phyloP scores from a whole-genome alignment of 148 eudicot species.

The Chenopodium formosanum region DNA sequence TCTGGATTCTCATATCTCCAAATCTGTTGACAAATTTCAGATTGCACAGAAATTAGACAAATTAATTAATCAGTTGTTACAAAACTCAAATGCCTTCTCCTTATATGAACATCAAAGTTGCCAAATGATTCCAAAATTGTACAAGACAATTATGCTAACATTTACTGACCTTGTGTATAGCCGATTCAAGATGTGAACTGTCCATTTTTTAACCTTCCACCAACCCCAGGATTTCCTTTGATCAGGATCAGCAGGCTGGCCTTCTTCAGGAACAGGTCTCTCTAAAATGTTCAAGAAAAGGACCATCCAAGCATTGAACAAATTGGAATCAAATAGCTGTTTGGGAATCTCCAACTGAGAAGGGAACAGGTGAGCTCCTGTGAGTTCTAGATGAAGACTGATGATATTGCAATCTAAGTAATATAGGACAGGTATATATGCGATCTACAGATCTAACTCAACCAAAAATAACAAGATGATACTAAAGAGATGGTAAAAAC shows the following conservation, averaged over 20 bases:
- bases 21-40: slow-evolving; percentile 46
- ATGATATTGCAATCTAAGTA: neutral
- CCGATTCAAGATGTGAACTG: slow-evolving; percentile 93
- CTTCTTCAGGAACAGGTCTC: slow-evolving; percentile 95
- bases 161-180: slow-evolving; percentile 74
- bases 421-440: neutral
- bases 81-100: neutral
- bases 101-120: neutral
- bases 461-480: neutral
- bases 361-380: neutral
- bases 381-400: slow-evolving; percentile 4
- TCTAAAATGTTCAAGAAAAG: slow-evolving; percentile 84
- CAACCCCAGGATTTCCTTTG: slow-evolving; percentile 97
- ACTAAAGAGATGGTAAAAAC: neutral
- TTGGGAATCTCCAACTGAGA: slow-evolving; percentile 93
- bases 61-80: neutral
- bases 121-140: neutral
- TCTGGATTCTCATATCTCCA: slow-evolving; percentile 90
- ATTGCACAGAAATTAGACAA: neutral
- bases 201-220: slow-evolving; percentile 99
- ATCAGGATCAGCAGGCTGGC: slow-evolving; percentile 89
- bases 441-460: neutral
- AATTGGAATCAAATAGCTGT: slow-evolving; percentile 79
- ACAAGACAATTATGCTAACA: neutral
- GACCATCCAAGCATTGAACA: slow-evolving; percentile 97